phyloP scores from a whole-genome alignment of 73 alveolate species.

The Uronychia setigera region DNA sequence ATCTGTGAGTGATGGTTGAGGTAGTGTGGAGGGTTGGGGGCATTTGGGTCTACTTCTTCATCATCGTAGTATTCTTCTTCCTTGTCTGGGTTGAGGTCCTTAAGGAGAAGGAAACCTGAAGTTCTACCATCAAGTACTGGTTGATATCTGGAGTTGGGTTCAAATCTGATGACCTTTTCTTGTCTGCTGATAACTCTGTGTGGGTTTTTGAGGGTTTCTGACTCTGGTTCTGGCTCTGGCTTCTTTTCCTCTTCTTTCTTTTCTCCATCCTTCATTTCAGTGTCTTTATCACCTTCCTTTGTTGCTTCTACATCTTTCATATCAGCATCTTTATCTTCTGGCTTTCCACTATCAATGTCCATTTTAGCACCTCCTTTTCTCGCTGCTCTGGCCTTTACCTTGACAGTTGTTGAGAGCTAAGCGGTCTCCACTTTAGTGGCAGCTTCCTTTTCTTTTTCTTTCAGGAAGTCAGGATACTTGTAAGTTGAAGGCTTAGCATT shows the following conservation, averaged over 20 bases:
- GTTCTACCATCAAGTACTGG: slow-evolving; percentile 89
- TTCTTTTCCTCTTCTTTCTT: slow-evolving; percentile 72
- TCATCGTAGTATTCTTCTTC: slow-evolving; percentile 75
- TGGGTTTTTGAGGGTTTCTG: slow-evolving; percentile 87
- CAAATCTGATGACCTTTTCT: slow-evolving; percentile 83
- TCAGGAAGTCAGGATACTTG: slow-evolving; percentile 88
- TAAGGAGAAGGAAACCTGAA: slow-evolving; percentile 84
- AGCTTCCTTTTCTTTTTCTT: slow-evolving; percentile 80
- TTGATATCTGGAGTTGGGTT: slow-evolving; percentile 66
- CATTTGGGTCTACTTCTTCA: slow-evolving; percentile 67
- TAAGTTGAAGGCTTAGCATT: slow-evolving; percentile 87
- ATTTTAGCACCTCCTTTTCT: slow-evolving; percentile 71
- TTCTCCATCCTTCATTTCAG: slow-evolving; percentile 57
- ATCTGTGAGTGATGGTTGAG: too few relatives aligned
- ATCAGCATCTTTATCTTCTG: slow-evolving; percentile 65
- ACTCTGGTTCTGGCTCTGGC: slow-evolving; percentile 84
- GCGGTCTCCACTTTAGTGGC: slow-evolving; percentile 92
- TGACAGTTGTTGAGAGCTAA: slow-evolving; percentile 90
- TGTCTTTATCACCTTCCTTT: slow-evolving; percentile 7
- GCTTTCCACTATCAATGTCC: slow-evolving; percentile 50
- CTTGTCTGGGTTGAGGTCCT: slow-evolving; percentile 66
- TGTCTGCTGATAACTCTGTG: slow-evolving; percentile 85
- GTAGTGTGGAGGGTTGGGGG: slow-evolving; percentile 79
- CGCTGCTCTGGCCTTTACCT: slow-evolving; percentile 93
- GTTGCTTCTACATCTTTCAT: slow-evolving; percentile 65